These are phyloP conservation scores for Schizonepeta tenuifolia DNA, from an alignment of 257 asterid species.

Conservation along the genomic window DNA sequence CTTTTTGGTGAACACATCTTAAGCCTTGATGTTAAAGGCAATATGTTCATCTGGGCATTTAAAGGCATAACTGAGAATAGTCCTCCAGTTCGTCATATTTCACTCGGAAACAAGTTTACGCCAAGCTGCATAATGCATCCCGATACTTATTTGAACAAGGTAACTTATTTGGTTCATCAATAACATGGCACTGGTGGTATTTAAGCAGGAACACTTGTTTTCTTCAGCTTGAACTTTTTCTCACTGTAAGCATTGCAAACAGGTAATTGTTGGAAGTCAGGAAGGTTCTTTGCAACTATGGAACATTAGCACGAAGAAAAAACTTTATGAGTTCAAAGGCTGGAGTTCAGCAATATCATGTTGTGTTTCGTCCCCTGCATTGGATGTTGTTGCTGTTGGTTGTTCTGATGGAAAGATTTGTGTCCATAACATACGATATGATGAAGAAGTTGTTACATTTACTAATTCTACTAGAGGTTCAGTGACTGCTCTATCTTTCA, in stretches of 20 bases:
- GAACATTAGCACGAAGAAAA: constrained; percentile 89
- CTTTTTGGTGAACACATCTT: constrained; percentile 76
- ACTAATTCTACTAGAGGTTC: constrained; percentile 79
- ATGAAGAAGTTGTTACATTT: constrained; percentile 79
- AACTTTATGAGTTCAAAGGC: constrained; percentile 74
- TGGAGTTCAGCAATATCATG: constrained; percentile 76
- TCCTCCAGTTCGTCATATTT: constrained; percentile 73
- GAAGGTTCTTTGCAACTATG: constrained; percentile 88
- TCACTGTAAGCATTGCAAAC: constrained; percentile 37
- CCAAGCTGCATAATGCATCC: constrained; percentile 98
- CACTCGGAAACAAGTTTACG: constrained; percentile 60
- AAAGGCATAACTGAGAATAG: constrained; percentile 58
- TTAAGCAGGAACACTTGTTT: constrained; percentile 16
- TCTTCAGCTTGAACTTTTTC: constrained; percentile 24
- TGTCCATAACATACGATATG: constrained; percentile 77
- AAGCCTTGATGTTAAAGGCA: constrained; percentile 78
- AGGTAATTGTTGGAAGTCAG: constrained; percentile 83
- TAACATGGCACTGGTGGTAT: background rate
- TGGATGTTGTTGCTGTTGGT: constrained; percentile 88
- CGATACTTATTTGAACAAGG: constrained; percentile 94
- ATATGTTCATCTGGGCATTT: constrained; percentile 85
- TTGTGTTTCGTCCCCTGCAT: constrained; percentile 89
- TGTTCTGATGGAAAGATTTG: constrained; percentile 91
- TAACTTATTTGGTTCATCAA: constrained; percentile 28
- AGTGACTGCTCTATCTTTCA: constrained; percentile 84